Evolutionary conservation across 148 eudicot genomes (phyloP).

Genomic region (Cornus suecica): DNA sequence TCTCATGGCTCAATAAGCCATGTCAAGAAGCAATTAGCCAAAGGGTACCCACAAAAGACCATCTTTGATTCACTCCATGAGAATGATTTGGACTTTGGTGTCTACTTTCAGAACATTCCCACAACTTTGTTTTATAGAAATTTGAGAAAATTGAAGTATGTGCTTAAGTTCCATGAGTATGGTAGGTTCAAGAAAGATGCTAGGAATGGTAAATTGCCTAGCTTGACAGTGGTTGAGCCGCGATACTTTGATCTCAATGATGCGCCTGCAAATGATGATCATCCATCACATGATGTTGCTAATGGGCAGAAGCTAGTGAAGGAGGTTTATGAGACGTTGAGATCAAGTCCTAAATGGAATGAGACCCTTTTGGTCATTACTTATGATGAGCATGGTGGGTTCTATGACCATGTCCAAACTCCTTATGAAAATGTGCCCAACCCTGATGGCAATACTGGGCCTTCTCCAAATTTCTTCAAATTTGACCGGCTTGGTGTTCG

Average conservation of each 20-base stretch:
- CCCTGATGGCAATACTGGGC: constrained; percentile 88
- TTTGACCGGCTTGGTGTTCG: constrained; percentile 93
- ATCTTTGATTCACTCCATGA: constrained; percentile 79
- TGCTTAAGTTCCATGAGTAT: constrained; percentile 60
- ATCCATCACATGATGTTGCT: constrained; percentile 92
- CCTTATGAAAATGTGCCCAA: constrained; percentile 74
- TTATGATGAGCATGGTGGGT: constrained; percentile 95
- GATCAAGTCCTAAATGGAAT: constrained; percentile 88
- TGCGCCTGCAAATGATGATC: constrained; percentile 79
- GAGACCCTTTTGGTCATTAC: constrained; percentile 70
- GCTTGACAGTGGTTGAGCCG: constrained; percentile 73
- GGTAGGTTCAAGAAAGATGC: constrained; percentile 67
- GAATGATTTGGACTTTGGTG: constrained; percentile 55
- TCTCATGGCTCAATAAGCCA: constrained; percentile 86
- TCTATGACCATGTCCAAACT: constrained; percentile 87
- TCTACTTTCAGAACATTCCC: constrained; percentile 73
- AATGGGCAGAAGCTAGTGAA: constrained; percentile 86
- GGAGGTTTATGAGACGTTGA: constrained; percentile 82
- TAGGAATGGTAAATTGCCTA: constrained; percentile 53
- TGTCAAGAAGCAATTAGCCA: constrained; percentile 60
- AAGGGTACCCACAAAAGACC: constrained; percentile 86
- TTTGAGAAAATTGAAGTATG: constrained; percentile 77
- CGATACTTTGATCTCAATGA: constrained; percentile 75
- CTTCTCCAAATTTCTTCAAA: constrained; percentile 77
- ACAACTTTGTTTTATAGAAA: constrained; percentile 76